Base-by-base conservation (phyloP, 179 eudicot genomes). In the Carnegiea gigantea region DNA sequence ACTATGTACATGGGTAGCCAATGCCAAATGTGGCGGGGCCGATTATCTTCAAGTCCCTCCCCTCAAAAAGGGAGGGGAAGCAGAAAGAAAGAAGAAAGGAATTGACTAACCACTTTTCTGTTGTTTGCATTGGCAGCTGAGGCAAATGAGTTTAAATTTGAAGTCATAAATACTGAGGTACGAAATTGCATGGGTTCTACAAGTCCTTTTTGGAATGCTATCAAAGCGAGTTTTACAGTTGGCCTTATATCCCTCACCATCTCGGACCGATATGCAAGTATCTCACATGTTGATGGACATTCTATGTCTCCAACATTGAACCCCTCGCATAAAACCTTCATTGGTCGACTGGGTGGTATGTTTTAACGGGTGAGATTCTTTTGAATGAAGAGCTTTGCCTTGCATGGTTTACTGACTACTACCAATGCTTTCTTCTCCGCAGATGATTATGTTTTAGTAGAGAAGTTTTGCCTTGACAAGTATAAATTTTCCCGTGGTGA, bases 251-350 rank as follows among this genome's bases (percentile, higher is more conserved):
- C 89, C 57, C 75, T 96, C 77, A 92, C 97, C 11, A 53, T 96
- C 79, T 91, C 95, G 48, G 99, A 96, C 85, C 90, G 93, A 38
- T 91, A 82, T 79, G 95, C 85, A 10, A 87, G 95, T 83, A 33
- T 93, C 68, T 76, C 85, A 9, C 89, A 86, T 44, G 83, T 96
- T 87, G 79, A 89, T 9, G 99, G 98, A 28, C 51, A 49, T 40
- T 96, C 99, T 49, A 96, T 96, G 99, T 92, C 94, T 81, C 99
- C 99, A 13, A 91, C 98, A 36, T 82, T 96, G 28, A 96, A 96
- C 87, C 98, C 99, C 78, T 84, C 54, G 43, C 23, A 70, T 46
- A 84, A 81, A 82, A 82, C 79, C 76, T 86, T 86, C 36, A 18
- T 77, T 28, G 83, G 85, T 83, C 74, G 76, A 68, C 57, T 40